Conservation (phyloP, 2,329 filamentous ascomycete species). For the Aspergillus tanneri region DNA sequence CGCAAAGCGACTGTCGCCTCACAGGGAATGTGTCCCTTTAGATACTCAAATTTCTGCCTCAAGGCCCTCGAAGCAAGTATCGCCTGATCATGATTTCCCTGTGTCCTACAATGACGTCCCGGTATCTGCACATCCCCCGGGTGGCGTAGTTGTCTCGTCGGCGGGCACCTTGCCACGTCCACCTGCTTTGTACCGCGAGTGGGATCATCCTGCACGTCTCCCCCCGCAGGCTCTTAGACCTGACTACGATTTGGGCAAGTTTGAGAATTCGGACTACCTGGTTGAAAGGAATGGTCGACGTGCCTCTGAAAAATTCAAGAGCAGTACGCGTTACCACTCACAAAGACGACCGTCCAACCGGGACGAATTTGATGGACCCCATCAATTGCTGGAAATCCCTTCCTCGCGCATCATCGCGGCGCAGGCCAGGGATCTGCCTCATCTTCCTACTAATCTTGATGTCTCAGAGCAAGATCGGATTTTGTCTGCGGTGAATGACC, state of each 20-base stretch:
- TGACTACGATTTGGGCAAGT: slow-evolving; percentile 33
- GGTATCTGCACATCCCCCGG: slow-evolving; percentile 29
- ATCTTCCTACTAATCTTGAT: slow-evolving; percentile 77
- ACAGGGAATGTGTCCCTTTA: slow-evolving; percentile 29
- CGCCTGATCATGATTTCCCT: slow-evolving; percentile 34
- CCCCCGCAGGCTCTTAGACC: slow-evolving; percentile 33
- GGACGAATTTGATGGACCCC: slow-evolving; percentile 86
- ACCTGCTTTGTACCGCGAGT: slow-evolving; percentile 34
- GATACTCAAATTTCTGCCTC: slow-evolving; percentile 27
- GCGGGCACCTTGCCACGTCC: slow-evolving; percentile 31
- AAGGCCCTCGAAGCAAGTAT: slow-evolving; percentile 22
- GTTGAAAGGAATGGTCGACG: slow-evolving; percentile 38
- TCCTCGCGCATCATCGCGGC: slow-evolving; percentile 68
- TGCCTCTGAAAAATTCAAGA: slow-evolving; percentile 32
- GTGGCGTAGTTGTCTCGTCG: slow-evolving; percentile 32
- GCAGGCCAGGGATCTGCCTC: slow-evolving; percentile 76
- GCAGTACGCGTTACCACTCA: slow-evolving; percentile 37
- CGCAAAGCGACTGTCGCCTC: slow-evolving; percentile 32
- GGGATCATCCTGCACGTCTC: slow-evolving; percentile 33
- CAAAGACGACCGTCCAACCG: slow-evolving; percentile 74
- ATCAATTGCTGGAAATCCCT: slow-evolving; percentile 75
- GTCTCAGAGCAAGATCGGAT: slow-evolving; percentile 83
- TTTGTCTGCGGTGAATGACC: slow-evolving; percentile 76
- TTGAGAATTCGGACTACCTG: slow-evolving; percentile 38
- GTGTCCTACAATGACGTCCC: slow-evolving; percentile 31